phyloP scores from a whole-genome alignment of 768 basidiomycete species.

The Xerocomellus intermedius region DNA sequence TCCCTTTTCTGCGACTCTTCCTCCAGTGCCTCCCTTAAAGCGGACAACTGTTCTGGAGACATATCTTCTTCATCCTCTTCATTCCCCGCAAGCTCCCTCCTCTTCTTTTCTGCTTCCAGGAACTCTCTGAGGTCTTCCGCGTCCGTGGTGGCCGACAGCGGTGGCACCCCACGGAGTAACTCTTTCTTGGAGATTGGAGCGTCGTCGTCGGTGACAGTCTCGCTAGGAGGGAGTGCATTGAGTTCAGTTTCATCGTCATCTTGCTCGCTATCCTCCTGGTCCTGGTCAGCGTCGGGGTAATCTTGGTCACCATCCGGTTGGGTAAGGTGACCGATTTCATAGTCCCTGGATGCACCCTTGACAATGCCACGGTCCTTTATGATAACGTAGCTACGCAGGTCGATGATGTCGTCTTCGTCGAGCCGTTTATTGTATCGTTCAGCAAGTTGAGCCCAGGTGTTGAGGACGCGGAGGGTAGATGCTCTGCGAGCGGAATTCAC shows the following conservation, averaged over 20 bases:
- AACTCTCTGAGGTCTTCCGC: slow-evolving; percentile 67
- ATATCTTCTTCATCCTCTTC: slow-evolving; percentile 29
- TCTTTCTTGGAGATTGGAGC: slow-evolving; percentile 32
- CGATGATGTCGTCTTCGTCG: slow-evolving; percentile 80
- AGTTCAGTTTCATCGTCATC: slow-evolving; percentile 61
- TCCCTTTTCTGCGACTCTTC: slow-evolving; percentile 11
- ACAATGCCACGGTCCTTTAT: slow-evolving; percentile 72
- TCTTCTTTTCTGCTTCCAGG: slow-evolving; percentile 56
- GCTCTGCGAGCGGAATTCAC: slow-evolving; percentile 56
- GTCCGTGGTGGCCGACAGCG: slow-evolving; percentile 46
- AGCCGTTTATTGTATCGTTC: slow-evolving; percentile 63
- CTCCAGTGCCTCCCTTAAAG: slow-evolving; percentile 16
- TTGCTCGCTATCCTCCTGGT: slow-evolving; percentile 47
- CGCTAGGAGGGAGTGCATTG: slow-evolving; percentile 45
- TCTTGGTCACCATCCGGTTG: slow-evolving; percentile 39
- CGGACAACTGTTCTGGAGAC: slow-evolving; percentile 17
- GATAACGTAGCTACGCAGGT: slow-evolving; percentile 58
- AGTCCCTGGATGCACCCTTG: slow-evolving; percentile 39
- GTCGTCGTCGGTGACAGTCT: slow-evolving; percentile 25
- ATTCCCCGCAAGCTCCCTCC: slow-evolving; percentile 41
- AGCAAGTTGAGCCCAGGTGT: slow-evolving; percentile 66
- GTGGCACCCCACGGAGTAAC: slow-evolving; percentile 41
- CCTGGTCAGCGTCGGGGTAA: slow-evolving; percentile 38
- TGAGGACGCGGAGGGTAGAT: slow-evolving; percentile 50
- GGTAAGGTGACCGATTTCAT: slow-evolving; percentile 53